Conservation (phyloP, 73 alveolate species). For the Uronychia binucleata region DNA sequence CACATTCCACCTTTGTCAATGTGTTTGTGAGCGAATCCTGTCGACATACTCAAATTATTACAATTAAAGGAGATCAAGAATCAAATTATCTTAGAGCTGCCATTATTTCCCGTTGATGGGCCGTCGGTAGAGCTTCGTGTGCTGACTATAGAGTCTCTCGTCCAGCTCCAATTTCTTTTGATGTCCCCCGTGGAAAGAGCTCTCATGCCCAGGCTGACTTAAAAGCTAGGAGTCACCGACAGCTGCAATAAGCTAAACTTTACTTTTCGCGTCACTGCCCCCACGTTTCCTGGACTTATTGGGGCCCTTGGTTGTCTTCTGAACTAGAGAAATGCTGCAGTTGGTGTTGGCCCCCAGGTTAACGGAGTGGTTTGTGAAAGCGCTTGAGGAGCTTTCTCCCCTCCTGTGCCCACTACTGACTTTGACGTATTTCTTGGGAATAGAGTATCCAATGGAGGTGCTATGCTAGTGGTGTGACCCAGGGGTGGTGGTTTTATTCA, state of each 20-base stretch:
- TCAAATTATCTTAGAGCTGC: too few relatives aligned
- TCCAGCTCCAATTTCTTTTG: not conserved
- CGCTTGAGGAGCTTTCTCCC: not conserved
- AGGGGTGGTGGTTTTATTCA: not conserved
- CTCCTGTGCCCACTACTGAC: not conserved
- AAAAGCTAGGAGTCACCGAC: not conserved
- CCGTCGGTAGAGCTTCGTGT: not conserved
- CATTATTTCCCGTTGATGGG: not conserved
- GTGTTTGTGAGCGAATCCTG: constrained; percentile 59
- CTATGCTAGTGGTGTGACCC: not conserved
- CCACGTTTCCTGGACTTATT: not conserved
- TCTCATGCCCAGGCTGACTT: not conserved
- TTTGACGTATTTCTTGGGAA: not conserved
- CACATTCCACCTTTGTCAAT: constrained; percentile 74
- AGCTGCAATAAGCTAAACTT: not conserved
- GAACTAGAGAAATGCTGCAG: not conserved
- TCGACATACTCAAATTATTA: constrained; percentile 34
- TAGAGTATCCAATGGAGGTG: not conserved
- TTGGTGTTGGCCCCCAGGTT: not conserved
- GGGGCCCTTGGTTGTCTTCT: not conserved
- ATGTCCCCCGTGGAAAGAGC: not conserved
- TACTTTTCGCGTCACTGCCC: not conserved
- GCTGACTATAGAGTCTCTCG: not conserved
- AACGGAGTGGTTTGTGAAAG: not conserved
- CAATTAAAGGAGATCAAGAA: not conserved